A percentile compares a stretch with the other conserved stretches of the same genome.
phyloP scores from a whole-genome alignment of 2,329 filamentous ascomycete species.

The Arthrobotrys pseudoclavata region DNA sequence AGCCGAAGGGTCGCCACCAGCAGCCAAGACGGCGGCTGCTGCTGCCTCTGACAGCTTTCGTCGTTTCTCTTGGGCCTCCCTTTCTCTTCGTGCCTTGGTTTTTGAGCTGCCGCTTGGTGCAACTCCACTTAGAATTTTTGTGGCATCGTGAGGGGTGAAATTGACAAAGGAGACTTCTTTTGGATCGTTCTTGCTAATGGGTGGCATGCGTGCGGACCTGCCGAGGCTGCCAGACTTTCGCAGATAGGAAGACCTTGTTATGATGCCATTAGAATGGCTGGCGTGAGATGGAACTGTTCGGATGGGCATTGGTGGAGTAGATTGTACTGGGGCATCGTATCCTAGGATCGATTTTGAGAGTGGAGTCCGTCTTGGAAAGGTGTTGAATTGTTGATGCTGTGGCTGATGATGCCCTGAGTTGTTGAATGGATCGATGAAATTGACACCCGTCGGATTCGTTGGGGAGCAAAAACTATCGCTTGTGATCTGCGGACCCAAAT shows the following conservation, averaged over 20 bases:
- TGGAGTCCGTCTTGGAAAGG: slow-evolving; percentile 54
- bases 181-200: slow-evolving; percentile 49
- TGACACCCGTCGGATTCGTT: slow-evolving; percentile 40
- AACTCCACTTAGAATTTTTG: slow-evolving; percentile 86
- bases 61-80: slow-evolving; percentile 84
- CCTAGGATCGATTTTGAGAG: slow-evolving; percentile 52
- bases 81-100: slow-evolving; percentile 92
- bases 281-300: slow-evolving; percentile 53
- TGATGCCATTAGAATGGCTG: slow-evolving; percentile 43
- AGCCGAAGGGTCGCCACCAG: slow-evolving; percentile 74
- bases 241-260: slow-evolving; percentile 51
- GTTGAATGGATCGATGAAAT: slow-evolving; percentile 58
- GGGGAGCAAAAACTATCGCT: slow-evolving; percentile 53
- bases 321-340: slow-evolving; percentile 52
- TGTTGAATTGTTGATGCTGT: slow-evolving; percentile 58
- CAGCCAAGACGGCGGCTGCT: slow-evolving; percentile 77
- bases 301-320: slow-evolving; percentile 55
- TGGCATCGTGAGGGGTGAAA: slow-evolving; percentile 84
- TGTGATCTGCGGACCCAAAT: slow-evolving; percentile 43
- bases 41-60: slow-evolving; percentile 77
- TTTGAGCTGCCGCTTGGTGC: slow-evolving; percentile 92
- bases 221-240: slow-evolving; percentile 58
- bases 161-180: slow-evolving; percentile 80
- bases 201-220: slow-evolving; percentile 59
- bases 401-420: slow-evolving; percentile 58